Evolutionary conservation across 75 land plant genomes (phyloP).

Genomic region (Cunninghamia lanceolata): DNA sequence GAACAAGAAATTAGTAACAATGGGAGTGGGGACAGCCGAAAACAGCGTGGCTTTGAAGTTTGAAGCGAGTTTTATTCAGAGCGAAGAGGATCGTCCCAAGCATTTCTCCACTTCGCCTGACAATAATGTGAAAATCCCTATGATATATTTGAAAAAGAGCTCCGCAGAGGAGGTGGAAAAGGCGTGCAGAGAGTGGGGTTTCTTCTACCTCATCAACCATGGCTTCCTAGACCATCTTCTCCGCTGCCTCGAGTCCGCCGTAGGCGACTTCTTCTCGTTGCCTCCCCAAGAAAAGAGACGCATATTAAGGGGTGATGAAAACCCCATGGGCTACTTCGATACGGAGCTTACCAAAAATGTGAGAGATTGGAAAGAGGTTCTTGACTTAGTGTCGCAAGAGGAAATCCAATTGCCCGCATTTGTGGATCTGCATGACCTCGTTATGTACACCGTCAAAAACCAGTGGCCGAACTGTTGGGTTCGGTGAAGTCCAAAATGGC

Average conservation of each 20-base stretch:
- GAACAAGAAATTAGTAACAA: no score
- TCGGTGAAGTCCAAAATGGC: no score
- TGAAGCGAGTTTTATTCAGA: no score
- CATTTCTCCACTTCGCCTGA: no score
- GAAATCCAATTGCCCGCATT: no score
- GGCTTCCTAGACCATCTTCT: constrained; percentile 37
- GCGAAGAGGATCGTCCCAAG: no score
- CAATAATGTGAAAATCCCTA: background rate
- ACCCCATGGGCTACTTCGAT: constrained; percentile 66
- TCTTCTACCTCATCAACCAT: constrained; percentile 42
- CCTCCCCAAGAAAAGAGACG: constrained; percentile 50
- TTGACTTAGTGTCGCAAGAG: constrained; percentile 36
- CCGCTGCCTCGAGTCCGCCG: constrained; percentile 8
- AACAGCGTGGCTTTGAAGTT: no score
- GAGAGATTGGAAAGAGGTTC: constrained; percentile 92
- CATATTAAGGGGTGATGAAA: background rate
- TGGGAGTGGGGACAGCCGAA: no score
- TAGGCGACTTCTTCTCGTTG: constrained; percentile 59
- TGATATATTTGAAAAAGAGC: background rate
- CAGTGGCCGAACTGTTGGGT: no score
- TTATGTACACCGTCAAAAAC: constrained; percentile 19
- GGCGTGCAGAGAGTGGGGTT: no score
- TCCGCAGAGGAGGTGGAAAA: no score
- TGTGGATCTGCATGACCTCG: no score
- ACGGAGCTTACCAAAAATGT: constrained; percentile 83